A percentile compares a stretch with the other conserved stretches of the same genome.
Evolutionary conservation across 1,284 basidiomycete species (phyloP).

Genomic region (Ganoderma sp.): DNA sequence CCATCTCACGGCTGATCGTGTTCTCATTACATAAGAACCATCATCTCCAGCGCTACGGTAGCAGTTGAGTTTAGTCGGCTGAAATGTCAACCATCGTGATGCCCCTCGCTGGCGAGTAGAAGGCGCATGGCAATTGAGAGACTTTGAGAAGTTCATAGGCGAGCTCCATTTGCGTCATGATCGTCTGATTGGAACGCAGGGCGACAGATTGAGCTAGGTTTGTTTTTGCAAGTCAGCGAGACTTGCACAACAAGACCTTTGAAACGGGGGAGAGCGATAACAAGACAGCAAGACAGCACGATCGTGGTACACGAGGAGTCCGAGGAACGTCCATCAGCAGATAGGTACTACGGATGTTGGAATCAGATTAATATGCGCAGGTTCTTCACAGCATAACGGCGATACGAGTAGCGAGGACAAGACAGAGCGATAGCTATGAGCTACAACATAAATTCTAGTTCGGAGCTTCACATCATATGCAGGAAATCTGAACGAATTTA

Average conservation of each 20-base stretch:
- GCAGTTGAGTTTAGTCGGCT: no score
- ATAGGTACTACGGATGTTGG: neutral
- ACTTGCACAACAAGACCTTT: neutral
- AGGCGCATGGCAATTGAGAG: no score
- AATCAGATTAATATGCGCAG: neutral
- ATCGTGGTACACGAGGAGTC: neutral
- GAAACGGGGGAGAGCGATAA: neutral
- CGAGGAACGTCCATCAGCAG: neutral
- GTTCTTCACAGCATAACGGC: neutral
- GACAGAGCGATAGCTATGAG: neutral
- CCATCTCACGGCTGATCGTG: no score
- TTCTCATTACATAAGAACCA: no score
- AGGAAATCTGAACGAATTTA: slow-evolving; percentile 1
- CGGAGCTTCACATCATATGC: neutral
- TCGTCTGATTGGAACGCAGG: neutral
- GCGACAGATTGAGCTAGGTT: neutral
- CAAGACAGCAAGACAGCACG: slow-evolving; percentile 2
- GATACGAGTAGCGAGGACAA: neutral
- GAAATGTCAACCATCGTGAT: no score
- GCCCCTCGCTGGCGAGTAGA: no score
- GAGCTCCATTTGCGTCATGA: neutral
- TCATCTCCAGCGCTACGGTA: no score
- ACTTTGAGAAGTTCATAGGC: no score
- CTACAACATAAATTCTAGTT: slow-evolving; percentile 2
- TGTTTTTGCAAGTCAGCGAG: neutral